Base-by-base conservation (phyloP, 192 early-diverging fungal genomes). In the Coemansia javaensis region DNA sequence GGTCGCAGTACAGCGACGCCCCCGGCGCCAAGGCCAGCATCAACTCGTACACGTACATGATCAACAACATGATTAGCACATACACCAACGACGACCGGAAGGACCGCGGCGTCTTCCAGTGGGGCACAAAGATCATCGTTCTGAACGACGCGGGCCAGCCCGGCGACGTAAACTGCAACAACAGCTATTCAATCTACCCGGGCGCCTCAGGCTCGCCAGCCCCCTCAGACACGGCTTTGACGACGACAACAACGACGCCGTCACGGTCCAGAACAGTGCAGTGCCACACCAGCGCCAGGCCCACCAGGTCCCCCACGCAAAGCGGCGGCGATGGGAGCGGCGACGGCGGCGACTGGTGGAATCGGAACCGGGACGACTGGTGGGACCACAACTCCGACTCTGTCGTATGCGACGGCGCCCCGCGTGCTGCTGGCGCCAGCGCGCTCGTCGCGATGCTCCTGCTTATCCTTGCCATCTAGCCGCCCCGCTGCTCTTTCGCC, bases 31-130 rank as follows among this genome's bases (percentile, higher is more conserved):
- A 41, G 33, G 45, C 31, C 5, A 56, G 45, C 23, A 47, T 48
- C 3, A 32, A 47, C 13, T 48, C 54, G 0, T 56, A 56, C 17
- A 48, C 32, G 7, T 48, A 48, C 15, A 56, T 56, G 28, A 48
- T 48, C 33, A 42, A 35, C 23, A 38, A 48, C 18, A 34, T 28
- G 28, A 3, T 39, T n/a, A 23, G 23, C 25, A 14, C 15, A 0
- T 50, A 37, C 27, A 40, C 27, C 21, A 35, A 50, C 13, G 16
- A 37, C 20, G 40, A 41, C 40, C 22, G 23, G 13, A 41, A 41
- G 40, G 40, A 41, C n/a, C 21, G 40, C 9, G n/a, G 14, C 40
- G 22, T 41, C 22, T 41, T 41, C 40, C 21, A 41, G 21, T 50
- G 48, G 48, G 20, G 38, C 30, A 22, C 20, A 28, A 50, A 21